Base-by-base conservation (phyloP, 2,329 filamentous ascomycete genomes). In the Scedosporium boydii region DNA sequence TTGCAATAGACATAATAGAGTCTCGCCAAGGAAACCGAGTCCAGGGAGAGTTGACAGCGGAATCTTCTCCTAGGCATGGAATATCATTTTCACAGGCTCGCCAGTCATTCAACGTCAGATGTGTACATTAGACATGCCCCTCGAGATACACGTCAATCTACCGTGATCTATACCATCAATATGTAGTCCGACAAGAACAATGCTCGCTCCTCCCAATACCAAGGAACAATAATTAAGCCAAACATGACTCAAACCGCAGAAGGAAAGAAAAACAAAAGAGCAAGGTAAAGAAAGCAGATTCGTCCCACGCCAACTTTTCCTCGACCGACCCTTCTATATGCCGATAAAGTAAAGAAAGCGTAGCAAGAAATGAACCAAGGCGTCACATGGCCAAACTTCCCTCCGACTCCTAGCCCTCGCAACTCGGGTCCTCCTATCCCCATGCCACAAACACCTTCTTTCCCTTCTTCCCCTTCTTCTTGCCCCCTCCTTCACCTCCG, bases 361-460 rank as follows among this genome's bases (percentile, higher is more conserved):
- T 48, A 48, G 7, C 44, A 48, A 21, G 18, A 21, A 48, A 21
- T 18, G n/a, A 18, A 18, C n/a, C 16, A 12, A 48, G 21, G 10
- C 44, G 7, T 57, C 44, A 21, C 16, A 48, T 48, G 34, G 4
- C 10, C 34, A 38, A 38, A 14, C 34, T 38, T 12, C 34, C 10
- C 34, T 38, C 34, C 10, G 34, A 38, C 34, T 38, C 34, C 34
- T 38, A 6, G 7, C 29, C 34, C 10, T 38, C 34, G 34, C 34
- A 38, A 38, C 34, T 38, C 34, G 34, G 10, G 34, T 38, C 34
- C 34, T 38, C 23, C 69, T 70, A 86, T 23, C 84, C 84, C 84
- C 84, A 87, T 68, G 83, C 80, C 51, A 84, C 82, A 58, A 87
- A 71, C 6, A 87, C 82, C 70, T 85, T 87, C 70, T 82, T 82